phyloP scores from a whole-genome alignment of 2,329 filamentous ascomycete species.

The Trichoderma breve region DNA sequence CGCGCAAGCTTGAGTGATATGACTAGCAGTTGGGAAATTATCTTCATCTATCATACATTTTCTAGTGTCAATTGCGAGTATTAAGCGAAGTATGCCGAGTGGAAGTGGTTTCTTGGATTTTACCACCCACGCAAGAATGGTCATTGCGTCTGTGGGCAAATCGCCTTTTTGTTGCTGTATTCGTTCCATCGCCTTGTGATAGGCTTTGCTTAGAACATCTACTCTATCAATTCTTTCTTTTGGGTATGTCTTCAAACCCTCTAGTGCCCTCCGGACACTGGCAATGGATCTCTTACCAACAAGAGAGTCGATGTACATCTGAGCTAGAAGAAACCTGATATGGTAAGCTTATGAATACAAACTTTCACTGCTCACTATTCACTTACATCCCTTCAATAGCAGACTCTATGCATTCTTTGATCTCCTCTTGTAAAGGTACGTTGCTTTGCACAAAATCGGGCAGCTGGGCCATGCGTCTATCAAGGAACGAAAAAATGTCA shows the following conservation, averaged over 20 bases:
- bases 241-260: background rate
- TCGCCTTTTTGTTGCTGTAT: slow-evolving; percentile 40
- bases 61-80: slow-evolving; percentile 38
- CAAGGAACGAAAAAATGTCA: background rate
- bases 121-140: slow-evolving; percentile 42
- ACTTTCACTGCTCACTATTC: too few species aligned
- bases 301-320: background rate
- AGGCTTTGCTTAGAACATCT: slow-evolving; percentile 39
- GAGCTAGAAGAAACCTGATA: background rate
- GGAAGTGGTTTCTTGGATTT: slow-evolving; percentile 37
- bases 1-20: slow-evolving; percentile 39
- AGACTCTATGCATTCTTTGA: background rate
- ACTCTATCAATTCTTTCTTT: background rate
- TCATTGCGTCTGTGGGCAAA: slow-evolving; percentile 33
- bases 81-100: slow-evolving; percentile 40
- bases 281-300: background rate
- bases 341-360: background rate
- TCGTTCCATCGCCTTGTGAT: slow-evolving; percentile 42
- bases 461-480: background rate
- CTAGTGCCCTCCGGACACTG: slow-evolving; percentile 17
- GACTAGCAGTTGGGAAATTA: slow-evolving; percentile 34
- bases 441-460: background rate
- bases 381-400: slow-evolving; percentile 8
- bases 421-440: background rate
- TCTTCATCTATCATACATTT: slow-evolving; percentile 22